Conservation (phyloP, 768 basidiomycete species). For the Lyophyllum semitale region DNA sequence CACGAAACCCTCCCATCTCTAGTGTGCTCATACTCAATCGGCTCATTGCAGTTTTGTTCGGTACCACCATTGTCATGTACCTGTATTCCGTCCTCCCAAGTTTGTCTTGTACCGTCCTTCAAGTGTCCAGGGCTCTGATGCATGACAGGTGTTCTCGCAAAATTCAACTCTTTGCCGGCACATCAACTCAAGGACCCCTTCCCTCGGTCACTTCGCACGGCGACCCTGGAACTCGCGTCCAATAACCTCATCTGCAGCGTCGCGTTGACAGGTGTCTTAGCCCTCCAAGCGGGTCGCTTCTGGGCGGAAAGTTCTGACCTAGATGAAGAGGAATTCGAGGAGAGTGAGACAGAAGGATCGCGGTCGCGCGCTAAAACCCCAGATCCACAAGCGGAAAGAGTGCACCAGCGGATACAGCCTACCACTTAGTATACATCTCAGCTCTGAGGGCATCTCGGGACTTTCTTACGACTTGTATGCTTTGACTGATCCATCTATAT, state of each 20-base stretch:
- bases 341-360: conserved; percentile 22
- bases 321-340: conserved; percentile 50
- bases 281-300: conserved; percentile 80
- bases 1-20: background rate
- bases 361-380: conserved; percentile 34
- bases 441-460: background rate
- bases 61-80: conserved; percentile 71
- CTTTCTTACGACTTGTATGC: conserved; percentile 6
- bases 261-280: conserved; percentile 83
- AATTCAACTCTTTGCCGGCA: conserved; percentile 61
- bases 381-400: conserved; percentile 22
- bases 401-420: background rate
- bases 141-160: conserved; percentile 52
- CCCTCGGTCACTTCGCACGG: conserved; percentile 59
- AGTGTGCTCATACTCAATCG: background rate
- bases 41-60: conserved; percentile 64
- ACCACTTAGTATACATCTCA: background rate
- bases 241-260: conserved; percentile 86
- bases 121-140: background rate
- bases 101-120: conserved; percentile 34
- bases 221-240: conserved; percentile 79
- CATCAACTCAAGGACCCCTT: conserved; percentile 56
- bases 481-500: conserved; percentile 15
- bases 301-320: conserved; percentile 80
- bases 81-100: conserved; percentile 78